phyloP scores from a whole-genome alignment of 257 asterid genomes.

The Solanum ahanhuiri region DNA sequence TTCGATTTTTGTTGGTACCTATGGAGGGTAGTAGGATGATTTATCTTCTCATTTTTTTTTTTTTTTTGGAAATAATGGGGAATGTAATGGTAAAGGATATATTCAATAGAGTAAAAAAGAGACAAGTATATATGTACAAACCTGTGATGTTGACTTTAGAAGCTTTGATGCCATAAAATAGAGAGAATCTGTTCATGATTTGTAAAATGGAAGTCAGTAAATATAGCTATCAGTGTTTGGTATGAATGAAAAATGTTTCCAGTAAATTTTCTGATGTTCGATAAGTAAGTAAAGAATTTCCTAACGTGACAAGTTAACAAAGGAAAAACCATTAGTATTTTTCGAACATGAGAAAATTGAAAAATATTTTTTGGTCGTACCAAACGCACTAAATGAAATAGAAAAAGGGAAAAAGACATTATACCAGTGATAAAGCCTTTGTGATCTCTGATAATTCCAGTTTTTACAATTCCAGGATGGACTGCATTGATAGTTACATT shows the following conservation, averaged over 20 bases:
- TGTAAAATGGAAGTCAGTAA: neutral
- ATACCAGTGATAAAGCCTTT: conserved; percentile 91
- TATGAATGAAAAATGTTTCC: neutral
- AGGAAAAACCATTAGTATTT: neutral
- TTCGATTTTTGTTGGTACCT: neutral
- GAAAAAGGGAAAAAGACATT: conserved; percentile 9
- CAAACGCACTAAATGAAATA: neutral
- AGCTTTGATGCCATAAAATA: conserved; percentile 85
- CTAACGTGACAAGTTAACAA: no score
- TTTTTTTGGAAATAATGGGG: neutral
- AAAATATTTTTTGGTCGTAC: neutral
- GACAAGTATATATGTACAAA: conserved; percentile 30
- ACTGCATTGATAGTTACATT: conserved; percentile 86
- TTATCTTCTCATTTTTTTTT: neutral
- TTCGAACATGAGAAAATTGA: neutral
- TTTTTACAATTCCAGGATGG: conserved; percentile 91
- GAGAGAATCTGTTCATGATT: conserved; percentile 53
- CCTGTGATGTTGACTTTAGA: conserved; percentile 93
- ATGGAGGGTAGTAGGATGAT: neutral
- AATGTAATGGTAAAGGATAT: neutral
- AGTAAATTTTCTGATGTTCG: neutral
- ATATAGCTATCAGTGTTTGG: neutral
- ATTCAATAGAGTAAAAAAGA: neutral
- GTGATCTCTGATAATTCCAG: conserved; percentile 86
- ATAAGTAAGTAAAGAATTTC: no score